Conservation (phyloP, 1,284 basidiomycete genomes). For the Ustilago loliicola region DNA sequence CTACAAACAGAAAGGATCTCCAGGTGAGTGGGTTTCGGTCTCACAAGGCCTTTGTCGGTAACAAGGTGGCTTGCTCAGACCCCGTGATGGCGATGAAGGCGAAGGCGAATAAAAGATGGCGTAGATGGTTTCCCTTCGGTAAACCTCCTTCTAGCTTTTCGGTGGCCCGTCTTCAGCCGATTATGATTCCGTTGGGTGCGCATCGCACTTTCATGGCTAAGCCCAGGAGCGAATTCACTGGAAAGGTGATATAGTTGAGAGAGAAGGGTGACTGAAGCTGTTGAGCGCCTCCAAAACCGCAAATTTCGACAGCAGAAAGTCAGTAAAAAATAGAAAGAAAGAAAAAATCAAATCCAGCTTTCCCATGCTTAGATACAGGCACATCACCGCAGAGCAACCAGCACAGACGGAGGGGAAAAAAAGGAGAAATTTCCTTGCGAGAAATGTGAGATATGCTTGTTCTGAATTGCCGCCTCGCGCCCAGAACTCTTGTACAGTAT, state of each 20-base stretch:
- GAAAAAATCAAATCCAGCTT: too few species aligned
- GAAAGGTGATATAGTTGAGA: not conserved
- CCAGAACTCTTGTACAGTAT: not conserved
- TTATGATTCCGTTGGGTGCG: not conserved
- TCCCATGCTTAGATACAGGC: not conserved
- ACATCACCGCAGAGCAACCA: too few species aligned
- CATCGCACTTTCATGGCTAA: not conserved
- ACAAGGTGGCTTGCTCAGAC: not conserved
- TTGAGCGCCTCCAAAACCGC: not conserved
- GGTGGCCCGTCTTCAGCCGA: not conserved
- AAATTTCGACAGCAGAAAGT: not conserved
- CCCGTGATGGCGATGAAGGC: not conserved
- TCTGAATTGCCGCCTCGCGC: slow-evolving; percentile 9
- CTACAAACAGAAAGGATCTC: not conserved
- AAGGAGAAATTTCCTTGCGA: not conserved
- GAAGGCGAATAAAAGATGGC: slow-evolving; percentile 1
- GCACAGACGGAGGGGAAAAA: not conserved
- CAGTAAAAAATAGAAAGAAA: not conserved
- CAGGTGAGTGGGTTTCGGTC: too few species aligned
- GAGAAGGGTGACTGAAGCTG: not conserved
- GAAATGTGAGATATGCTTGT: not conserved
- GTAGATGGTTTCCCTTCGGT: not conserved
- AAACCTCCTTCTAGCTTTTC: not conserved
- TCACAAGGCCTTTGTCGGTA: too few species aligned
- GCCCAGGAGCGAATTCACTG: not conserved